phyloP scores from a whole-genome alignment of 2,329 filamentous ascomycete genomes.

The Aspergillus brasiliensis region DNA sequence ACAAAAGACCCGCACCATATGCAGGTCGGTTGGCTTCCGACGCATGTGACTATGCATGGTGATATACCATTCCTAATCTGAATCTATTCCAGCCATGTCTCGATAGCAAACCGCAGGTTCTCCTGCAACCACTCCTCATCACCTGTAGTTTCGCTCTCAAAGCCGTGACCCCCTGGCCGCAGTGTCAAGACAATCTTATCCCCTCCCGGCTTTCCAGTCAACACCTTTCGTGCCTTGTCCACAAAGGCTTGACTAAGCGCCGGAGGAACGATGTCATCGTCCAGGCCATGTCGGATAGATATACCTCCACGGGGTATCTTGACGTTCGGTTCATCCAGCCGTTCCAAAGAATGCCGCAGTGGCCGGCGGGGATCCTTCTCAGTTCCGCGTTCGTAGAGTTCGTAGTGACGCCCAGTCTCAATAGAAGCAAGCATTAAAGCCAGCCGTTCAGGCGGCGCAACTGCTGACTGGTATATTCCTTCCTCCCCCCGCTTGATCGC shows the following conservation, averaged over 20 bases:
- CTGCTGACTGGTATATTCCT: slow-evolving; percentile 14
- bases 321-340: slow-evolving; percentile 28
- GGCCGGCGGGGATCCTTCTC: slow-evolving; percentile 15
- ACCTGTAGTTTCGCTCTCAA: slow-evolving; percentile 29
- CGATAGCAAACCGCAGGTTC: slow-evolving; percentile 24
- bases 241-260: slow-evolving; percentile 33
- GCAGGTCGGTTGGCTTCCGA: neutral
- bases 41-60: too few relatives aligned
- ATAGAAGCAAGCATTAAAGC: slow-evolving; percentile 22
- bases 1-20: too few relatives aligned
- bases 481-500: neutral
- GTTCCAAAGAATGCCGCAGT: slow-evolving; percentile 30
- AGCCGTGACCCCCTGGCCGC: slow-evolving; percentile 41
- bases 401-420: slow-evolving; percentile 17
- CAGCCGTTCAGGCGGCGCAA: slow-evolving; percentile 11
- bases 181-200: slow-evolving; percentile 29
- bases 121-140: slow-evolving; percentile 35
- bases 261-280: slow-evolving; percentile 36
- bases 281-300: slow-evolving; percentile 37
- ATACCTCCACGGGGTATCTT: slow-evolving; percentile 33
- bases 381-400: slow-evolving; percentile 24
- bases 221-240: slow-evolving; percentile 20
- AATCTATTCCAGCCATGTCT: slow-evolving; percentile 30
- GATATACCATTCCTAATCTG: neutral
- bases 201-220: slow-evolving; percentile 25